Evolutionary conservation across 1,139 yeast genomes (phyloP).

Genomic region (Sugiyamaella neomexicana): DNA sequence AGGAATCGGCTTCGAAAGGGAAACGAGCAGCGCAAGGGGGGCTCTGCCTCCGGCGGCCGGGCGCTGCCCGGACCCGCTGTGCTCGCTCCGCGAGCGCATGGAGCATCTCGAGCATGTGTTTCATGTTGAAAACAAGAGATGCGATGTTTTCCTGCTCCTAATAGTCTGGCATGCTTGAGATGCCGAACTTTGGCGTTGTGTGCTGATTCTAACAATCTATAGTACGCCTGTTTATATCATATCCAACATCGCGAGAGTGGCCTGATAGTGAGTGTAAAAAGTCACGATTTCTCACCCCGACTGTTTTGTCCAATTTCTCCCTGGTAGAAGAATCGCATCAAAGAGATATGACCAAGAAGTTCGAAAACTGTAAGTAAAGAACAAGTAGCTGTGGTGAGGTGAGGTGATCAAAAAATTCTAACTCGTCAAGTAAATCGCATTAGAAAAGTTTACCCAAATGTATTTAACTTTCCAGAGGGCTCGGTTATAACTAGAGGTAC

Average conservation of each 20-base stretch:
- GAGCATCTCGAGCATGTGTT: constrained; percentile 60
- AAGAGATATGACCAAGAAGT: constrained; percentile 5
- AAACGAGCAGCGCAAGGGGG: constrained; percentile 19
- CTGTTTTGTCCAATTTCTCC: constrained; percentile 11
- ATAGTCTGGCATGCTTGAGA: constrained; percentile 53
- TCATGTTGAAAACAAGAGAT: constrained; percentile 63
- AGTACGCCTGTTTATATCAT: constrained; percentile 15
- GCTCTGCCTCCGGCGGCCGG: too few species aligned
- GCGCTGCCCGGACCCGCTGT: too few species aligned
- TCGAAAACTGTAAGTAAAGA: constrained; percentile 13
- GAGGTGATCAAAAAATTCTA: background rate
- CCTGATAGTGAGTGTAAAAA: constrained; percentile 4
- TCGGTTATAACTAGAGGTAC: background rate
- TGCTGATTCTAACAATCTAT: background rate
- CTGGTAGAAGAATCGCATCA: background rate
- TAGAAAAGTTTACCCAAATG: constrained; percentile 5
- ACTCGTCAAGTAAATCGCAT: constrained; percentile 13
- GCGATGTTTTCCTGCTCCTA: constrained; percentile 55
- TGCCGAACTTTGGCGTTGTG: constrained; percentile 38
- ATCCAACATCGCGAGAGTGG: constrained; percentile 14
- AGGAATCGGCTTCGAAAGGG: background rate
- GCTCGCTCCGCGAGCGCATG: too few species aligned
- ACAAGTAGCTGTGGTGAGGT: background rate
- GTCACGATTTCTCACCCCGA: constrained; percentile 15
- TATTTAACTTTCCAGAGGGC: constrained; percentile 12